A percentile compares a stretch with the other conserved stretches of the same genome.
These are phyloP conservation scores for Clausena lansium DNA, from an alignment of 345 rosid genomes.

Conservation along the genomic window DNA sequence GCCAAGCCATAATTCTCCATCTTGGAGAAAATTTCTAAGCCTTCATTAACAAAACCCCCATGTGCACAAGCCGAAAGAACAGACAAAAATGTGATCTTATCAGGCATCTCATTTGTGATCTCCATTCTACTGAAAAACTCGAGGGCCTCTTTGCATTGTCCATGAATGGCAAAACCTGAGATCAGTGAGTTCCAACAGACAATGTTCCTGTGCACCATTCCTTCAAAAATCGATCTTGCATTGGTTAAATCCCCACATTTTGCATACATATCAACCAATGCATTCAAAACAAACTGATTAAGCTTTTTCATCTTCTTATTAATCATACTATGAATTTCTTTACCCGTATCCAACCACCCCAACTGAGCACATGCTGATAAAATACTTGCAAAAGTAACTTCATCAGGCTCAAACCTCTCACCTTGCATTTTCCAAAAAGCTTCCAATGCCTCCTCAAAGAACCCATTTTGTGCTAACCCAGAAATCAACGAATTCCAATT, in stretches of 20 bases:
- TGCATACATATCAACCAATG: conserved; percentile 70
- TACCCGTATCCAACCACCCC: conserved; percentile 57
- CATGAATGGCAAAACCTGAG: conserved; percentile 60
- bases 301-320: conserved; percentile 32
- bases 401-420: conserved; percentile 66
- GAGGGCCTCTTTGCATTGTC: conserved; percentile 56
- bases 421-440: conserved; percentile 48
- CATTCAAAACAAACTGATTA: conserved; percentile 56
- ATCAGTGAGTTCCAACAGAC: conserved; percentile 83
- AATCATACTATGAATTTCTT: conserved; percentile 53
- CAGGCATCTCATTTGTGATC: conserved; percentile 42
- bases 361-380: conserved; percentile 79
- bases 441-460: conserved; percentile 49
- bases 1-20: conserved; percentile 44
- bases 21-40: conserved; percentile 56
- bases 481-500: conserved; percentile 73
- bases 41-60: conserved; percentile 62
- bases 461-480: conserved; percentile 68
- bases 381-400: conserved; percentile 51
- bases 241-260: conserved; percentile 69
- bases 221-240: conserved; percentile 55
- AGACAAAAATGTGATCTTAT: conserved; percentile 55
- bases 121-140: conserved; percentile 59
- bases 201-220: conserved; percentile 36
- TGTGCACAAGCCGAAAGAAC: conserved; percentile 74